Percentiles rank a stretch among this genome's conserved stretches.
Evolutionary conservation across 371 early-diverging fungal species (phyloP).

Genomic region (Paraphysoderma sedebokerense): DNA sequence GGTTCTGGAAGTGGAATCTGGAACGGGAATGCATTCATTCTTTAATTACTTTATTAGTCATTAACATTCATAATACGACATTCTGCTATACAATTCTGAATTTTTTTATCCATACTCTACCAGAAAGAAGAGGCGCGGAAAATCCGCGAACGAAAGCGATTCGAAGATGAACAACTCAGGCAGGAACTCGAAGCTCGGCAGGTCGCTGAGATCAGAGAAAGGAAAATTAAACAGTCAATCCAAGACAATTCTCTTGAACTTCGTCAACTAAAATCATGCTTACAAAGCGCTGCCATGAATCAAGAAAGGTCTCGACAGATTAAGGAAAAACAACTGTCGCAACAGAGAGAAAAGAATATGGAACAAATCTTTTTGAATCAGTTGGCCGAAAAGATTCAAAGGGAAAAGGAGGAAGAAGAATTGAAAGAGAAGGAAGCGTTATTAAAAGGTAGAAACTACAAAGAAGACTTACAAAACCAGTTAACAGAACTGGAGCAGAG

Average conservation of each 20-base stretch:
- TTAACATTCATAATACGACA: too few relatives aligned
- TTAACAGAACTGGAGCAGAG: constrained; percentile 15
- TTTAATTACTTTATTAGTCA: too few relatives aligned
- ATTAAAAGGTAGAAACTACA: constrained; percentile 15
- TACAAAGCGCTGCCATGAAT: constrained; percentile 29
- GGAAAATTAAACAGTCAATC: constrained; percentile 23
- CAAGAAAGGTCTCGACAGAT: constrained; percentile 27
- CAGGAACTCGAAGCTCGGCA: constrained; percentile 1
- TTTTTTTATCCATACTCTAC: too few relatives aligned
- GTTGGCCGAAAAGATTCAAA: background rate
- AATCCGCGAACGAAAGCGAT: too few relatives aligned
- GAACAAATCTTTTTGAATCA: background rate
- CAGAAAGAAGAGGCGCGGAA: too few relatives aligned
- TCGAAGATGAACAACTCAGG: too few relatives aligned
- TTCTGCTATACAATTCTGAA: too few relatives aligned
- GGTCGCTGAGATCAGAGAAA: constrained; percentile 10
- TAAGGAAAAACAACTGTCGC: constrained; percentile 9
- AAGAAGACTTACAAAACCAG: constrained; percentile 19
- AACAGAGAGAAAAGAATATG: constrained; percentile 3
- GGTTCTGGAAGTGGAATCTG: too few relatives aligned
- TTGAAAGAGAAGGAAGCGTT: constrained; percentile 7
- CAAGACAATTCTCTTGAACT: constrained; percentile 24
- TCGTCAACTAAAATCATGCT: constrained; percentile 24
- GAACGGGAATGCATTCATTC: too few relatives aligned
- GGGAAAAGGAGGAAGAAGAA: constrained; percentile 15